phyloP scores from a whole-genome alignment of 2,329 filamentous ascomycete genomes.

The Ophiocordyceps camponoti-saundersi region DNA sequence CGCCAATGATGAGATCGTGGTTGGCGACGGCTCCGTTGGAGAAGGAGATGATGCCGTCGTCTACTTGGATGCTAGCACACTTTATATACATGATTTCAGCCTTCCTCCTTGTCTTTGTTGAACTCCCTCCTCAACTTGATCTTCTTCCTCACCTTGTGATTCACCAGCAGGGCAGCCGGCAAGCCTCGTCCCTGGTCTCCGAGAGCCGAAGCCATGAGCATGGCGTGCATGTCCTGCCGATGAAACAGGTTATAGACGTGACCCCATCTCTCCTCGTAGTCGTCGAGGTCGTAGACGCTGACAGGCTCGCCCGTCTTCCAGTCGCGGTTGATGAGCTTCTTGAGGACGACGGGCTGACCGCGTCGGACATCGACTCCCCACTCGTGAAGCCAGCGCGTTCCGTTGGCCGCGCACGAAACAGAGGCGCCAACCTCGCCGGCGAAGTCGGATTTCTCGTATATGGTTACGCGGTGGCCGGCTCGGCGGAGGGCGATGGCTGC shows the following conservation, averaged over 20 bases:
- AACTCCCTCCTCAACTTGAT: slow-evolving; percentile 11
- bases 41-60: slow-evolving; percentile 32
- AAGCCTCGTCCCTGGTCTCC: slow-evolving; percentile 32
- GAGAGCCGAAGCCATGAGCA: slow-evolving; percentile 44
- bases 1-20: slow-evolving; percentile 46
- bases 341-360: slow-evolving; percentile 47
- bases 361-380: slow-evolving; percentile 48
- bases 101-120: background rate
- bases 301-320: slow-evolving; percentile 52
- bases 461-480: slow-evolving; percentile 31
- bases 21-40: slow-evolving; percentile 28
- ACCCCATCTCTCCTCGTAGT: slow-evolving; percentile 50
- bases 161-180: slow-evolving; percentile 36
- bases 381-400: slow-evolving; percentile 51
- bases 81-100: slow-evolving; percentile 3
- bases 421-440: slow-evolving; percentile 52
- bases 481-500: slow-evolving; percentile 28
- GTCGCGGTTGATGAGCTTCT: slow-evolving; percentile 51
- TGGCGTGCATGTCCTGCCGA: slow-evolving; percentile 49
- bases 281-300: slow-evolving; percentile 44
- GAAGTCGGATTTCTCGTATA: slow-evolving; percentile 51
- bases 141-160: slow-evolving; percentile 33
- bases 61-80: slow-evolving; percentile 34
- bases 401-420: slow-evolving; percentile 52
- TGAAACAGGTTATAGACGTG: slow-evolving; percentile 55